Base-by-base conservation (phyloP, 768 basidiomycete genomes). In the Tylopilus balloui region DNA sequence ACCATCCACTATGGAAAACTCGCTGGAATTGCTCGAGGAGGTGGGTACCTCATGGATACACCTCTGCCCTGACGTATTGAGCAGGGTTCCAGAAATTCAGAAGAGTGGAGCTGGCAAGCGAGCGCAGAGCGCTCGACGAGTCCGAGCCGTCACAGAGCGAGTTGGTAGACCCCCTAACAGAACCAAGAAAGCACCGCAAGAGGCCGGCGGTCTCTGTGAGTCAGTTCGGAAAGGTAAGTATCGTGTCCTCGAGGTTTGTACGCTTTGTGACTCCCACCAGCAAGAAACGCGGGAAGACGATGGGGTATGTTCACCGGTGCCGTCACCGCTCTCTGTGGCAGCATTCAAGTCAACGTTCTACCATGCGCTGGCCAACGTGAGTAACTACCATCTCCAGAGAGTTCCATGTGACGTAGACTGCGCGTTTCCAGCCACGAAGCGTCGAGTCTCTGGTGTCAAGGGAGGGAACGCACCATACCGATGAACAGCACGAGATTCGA, bases 141-240 rank as follows among this genome's bases (percentile, higher is more conserved):
- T 51, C 52, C 13, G 60, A 60, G 19, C 32, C 44, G 9, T 40
- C 57, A 3, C 47, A 32, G 42, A 27, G 1, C 40, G 47, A 61
- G 48, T 36, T 56, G 38, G 41, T 54, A 45, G 54, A 61, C 59
- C 52, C 59, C 46, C 34, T 64, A 28, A 47, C 42, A 9, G 45
- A 45, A 9, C 21, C 54, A 23, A 67, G 58, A 55, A 60, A 56
- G n/a, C 74, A 70, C 42, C 64, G 65, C 34, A 70, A 74, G 49
- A 67, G 74, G 40, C 76, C 75, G 15, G 80, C 78, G 45, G 71
- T 84, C 31, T 82, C 80, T 1, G 72, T 84, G 36, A 79, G 79
- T 46, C 72, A 78, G 15, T 79, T 83, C 54, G 82, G 83, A 23
- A 76, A 81, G 74, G 81, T 83, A 41, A 50, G 70, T 50, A 17